Evolutionary conservation across 2,329 filamentous ascomycete genomes (phyloP), one percentile per base, ranked within the genome.

Genomic region (Cercospora janseana): DNA sequence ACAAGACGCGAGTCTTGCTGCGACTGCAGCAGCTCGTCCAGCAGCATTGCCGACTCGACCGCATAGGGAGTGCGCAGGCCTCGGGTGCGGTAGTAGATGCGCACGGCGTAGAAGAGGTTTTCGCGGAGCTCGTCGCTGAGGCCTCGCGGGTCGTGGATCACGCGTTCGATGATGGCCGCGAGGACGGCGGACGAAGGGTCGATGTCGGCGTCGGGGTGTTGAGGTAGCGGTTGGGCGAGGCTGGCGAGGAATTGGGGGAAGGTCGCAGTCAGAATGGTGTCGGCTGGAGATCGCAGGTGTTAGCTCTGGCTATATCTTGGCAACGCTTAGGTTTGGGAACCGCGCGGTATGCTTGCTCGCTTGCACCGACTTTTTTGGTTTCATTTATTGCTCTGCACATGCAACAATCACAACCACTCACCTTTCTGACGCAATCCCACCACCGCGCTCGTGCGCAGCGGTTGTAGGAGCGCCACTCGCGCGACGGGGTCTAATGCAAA

Each of bases 401-500:
- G 15, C 47, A 13, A 21, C 20, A n/a, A n/a, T n/a, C n/a, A 21
- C 34, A 23, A 20, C 21, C 20, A 46, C 60, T 13, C 49, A 95
- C 92, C 92, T 82, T 96, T 97, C 4, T 85, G 86, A 65, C 89
- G 88, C 46, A 98, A 73, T 67, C 96, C 91, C 51, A 83, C 73
- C 62, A 88, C 89, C 31, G 81, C 81, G n/a, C 85, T 84, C 55
- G 84, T 80, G 70, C 92, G 94, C 70, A 95, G 95, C 4, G 92
- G 89, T 50, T 96, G 76, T 42, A 89, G 88, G 57, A 98, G 78
- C 55, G 94, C 81, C 31, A 88, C 88, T 76, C 95, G 95, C 64
- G 90, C 83, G 38, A 96, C 71, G 7, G 89, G 83, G 72, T 96
- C 91, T 46, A 96, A 79, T 67, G 91, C 90, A 76, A 98, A 98